Percentiles rank a stretch among this genome's conserved stretches.
Evolutionary conservation across 108 stramenopile species (phyloP).

Genomic region (Nannochloropsis granulata): DNA sequence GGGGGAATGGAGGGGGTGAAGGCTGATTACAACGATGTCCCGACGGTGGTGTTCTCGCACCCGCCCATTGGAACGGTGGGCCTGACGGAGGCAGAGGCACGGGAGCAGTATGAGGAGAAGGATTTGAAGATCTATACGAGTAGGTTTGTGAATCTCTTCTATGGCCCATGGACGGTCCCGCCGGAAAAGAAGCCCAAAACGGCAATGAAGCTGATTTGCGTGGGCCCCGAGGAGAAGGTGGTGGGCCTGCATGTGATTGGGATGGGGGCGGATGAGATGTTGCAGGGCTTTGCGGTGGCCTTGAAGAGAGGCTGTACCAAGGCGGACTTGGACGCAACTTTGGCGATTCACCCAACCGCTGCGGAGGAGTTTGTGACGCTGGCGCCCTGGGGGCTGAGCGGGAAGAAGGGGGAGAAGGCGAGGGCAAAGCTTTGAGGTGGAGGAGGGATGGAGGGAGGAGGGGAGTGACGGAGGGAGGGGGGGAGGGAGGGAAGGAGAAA

Average conservation of each 20-base stretch:
- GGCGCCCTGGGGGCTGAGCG: conserved; percentile 29
- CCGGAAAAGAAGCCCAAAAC: conserved; percentile 47
- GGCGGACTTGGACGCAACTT: conserved; percentile 51
- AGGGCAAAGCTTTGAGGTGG: not conserved
- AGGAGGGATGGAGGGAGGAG: not conserved
- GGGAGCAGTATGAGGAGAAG: conserved; percentile 48
- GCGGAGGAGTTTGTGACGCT: conserved; percentile 46
- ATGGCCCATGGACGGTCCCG: conserved; percentile 18
- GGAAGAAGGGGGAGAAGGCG: not conserved
- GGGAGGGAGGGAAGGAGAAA: not conserved
- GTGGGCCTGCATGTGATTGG: conserved; percentile 42
- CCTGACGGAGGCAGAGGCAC: conserved; percentile 68
- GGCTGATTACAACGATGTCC: conserved; percentile 65
- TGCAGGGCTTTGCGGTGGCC: conserved; percentile 64
- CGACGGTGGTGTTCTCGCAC: conserved; percentile 71
- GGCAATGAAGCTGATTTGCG: conserved; percentile 38
- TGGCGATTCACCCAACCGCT: conserved; percentile 61
- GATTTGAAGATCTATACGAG: conserved; percentile 53
- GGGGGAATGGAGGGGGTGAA: conserved; percentile 39
- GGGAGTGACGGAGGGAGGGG: not conserved
- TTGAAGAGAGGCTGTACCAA: conserved; percentile 66
- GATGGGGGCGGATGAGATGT: conserved; percentile 57
- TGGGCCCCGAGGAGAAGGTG: conserved; percentile 17
- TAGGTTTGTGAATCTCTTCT: conserved; percentile 36
- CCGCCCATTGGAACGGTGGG: conserved; percentile 71